Evolutionary conservation across 192 early-diverging fungal genomes (phyloP), one percentile per base, ranked within the genome.

Genomic region (Backusella tarrabulga): DNA sequence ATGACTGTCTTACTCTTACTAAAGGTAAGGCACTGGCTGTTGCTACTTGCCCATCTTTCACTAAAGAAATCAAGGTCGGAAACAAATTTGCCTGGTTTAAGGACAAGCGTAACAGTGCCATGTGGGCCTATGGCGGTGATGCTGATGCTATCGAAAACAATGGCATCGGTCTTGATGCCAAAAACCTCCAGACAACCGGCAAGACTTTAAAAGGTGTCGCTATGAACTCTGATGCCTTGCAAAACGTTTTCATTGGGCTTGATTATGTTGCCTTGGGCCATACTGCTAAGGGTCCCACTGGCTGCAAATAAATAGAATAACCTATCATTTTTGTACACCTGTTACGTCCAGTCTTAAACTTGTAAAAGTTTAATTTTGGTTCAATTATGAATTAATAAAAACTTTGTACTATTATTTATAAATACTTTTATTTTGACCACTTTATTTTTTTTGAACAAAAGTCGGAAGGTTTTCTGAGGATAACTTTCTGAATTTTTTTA

Each of bases 31-130:
- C 67, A 42, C 67, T 80, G 36, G 44, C 6, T 15, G 26, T 54
- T 34, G 52, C 29, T 35, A 11, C 67, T 46, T 80, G 79, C 42
- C 79, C 79, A 34, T 80, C 79, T 2, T 80, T 75, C 54, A 66
- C n/a, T 19, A 38, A 80, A 70, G n/a, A 71, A 72, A 80, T 80
- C 74, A 76, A 76, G 68, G 69, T 44, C 6, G 79, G 79, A 12
- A 76, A 75, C 74, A 76, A 63, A 42, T 80, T 80, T 80, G 79
- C 79, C n/a, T 80, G 79, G 79, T 80, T 80, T 74, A 40, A 76
- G 26, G 79, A 80, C 74, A 80, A 68, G 42, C 79, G 79, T 71
- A 75, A 71, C 52, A 76, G 79, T 71, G 79, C 79, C 67, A 75
- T 75, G n/a, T 80, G 79, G 79, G 79, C 79, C 36, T 80, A 80